Conservation (phyloP, 2,329 filamentous ascomycete genomes). For the Zasmidium cellare region DNA sequence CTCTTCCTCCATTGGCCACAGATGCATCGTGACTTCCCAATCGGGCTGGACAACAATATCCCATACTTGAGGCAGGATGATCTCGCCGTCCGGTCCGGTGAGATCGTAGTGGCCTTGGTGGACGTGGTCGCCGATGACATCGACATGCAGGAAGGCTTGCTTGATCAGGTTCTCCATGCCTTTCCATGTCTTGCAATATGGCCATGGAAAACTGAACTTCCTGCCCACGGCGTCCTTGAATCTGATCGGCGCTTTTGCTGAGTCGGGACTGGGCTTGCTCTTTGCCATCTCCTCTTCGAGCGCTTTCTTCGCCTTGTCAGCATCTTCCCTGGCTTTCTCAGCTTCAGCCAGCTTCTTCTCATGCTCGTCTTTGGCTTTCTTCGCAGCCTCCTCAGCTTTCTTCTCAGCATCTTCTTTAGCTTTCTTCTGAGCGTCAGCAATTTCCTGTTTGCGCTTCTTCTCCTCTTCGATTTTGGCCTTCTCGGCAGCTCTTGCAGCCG, state of each 20-base stretch:
- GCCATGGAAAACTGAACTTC: slow-evolving; percentile 90
- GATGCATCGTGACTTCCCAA: slow-evolving; percentile 51
- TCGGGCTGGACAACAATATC: slow-evolving; percentile 50
- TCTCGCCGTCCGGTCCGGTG: slow-evolving; percentile 49
- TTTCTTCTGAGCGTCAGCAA: slow-evolving; percentile 43
- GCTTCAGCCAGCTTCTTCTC: slow-evolving; percentile 58
- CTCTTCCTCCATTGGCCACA: slow-evolving; percentile 46
- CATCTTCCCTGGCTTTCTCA: slow-evolving; percentile 51
- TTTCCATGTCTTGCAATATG: slow-evolving; percentile 69
- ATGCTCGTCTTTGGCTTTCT: slow-evolving; percentile 44
- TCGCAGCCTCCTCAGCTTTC: slow-evolving; percentile 46
- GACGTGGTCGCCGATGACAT: slow-evolving; percentile 47
- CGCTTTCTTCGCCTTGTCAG: slow-evolving; percentile 51
- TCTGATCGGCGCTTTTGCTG: slow-evolving; percentile 71
- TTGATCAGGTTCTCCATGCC: slow-evolving; percentile 52
- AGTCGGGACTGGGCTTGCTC: slow-evolving; percentile 51
- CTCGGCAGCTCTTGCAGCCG: slow-evolving; percentile 29
- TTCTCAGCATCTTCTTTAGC: slow-evolving; percentile 49
- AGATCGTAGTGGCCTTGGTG: slow-evolving; percentile 50
- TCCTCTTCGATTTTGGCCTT: slow-evolving; percentile 51
- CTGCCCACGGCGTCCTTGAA: slow-evolving; percentile 90
- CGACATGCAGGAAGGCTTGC: slow-evolving; percentile 51
- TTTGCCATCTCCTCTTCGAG: slow-evolving; percentile 50
- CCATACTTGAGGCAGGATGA: slow-evolving; percentile 52
- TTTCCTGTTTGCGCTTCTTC: slow-evolving; percentile 46